phyloP scores from a whole-genome alignment of 2,329 filamentous ascomycete species.

The Alternaria rosae region DNA sequence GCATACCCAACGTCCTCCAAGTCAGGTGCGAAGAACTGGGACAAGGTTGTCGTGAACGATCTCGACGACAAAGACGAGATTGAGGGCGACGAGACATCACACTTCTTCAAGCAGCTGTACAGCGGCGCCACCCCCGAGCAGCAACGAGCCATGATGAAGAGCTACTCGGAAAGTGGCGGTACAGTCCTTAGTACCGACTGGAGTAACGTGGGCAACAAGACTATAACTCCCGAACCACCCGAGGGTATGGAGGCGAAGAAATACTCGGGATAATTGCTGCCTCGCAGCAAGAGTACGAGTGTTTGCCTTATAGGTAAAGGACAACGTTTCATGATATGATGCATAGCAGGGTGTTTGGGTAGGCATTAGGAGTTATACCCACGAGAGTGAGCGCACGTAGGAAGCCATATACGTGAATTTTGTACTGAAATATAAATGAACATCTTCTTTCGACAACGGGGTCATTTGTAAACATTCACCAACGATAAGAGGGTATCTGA shows the following conservation, averaged over 20 bases:
- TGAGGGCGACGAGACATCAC: slow-evolving; percentile 70
- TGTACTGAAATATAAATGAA: background rate
- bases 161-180: slow-evolving; percentile 90
- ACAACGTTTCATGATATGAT: background rate
- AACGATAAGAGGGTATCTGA: background rate
- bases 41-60: slow-evolving; percentile 70
- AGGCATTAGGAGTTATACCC: background rate
- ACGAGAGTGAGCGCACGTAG: background rate
- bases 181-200: slow-evolving; percentile 93
- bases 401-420: background rate
- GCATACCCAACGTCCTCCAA: slow-evolving; percentile 88
- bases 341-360: slow-evolving; percentile 16
- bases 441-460: background rate
- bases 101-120: slow-evolving; percentile 92
- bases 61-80: slow-evolving; percentile 62
- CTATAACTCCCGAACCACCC: slow-evolving; percentile 75
- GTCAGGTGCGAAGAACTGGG: slow-evolving; percentile 88
- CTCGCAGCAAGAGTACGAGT: background rate
- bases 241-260: slow-evolving; percentile 80
- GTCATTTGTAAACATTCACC: background rate
- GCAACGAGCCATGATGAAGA: slow-evolving; percentile 96
- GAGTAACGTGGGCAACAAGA: slow-evolving; percentile 76
- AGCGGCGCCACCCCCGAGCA: slow-evolving; percentile 78
- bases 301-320: background rate
- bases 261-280: slow-evolving; percentile 48